phyloP scores from a whole-genome alignment of 2,329 filamentous ascomycete species.

The Alternaria postmessia region DNA sequence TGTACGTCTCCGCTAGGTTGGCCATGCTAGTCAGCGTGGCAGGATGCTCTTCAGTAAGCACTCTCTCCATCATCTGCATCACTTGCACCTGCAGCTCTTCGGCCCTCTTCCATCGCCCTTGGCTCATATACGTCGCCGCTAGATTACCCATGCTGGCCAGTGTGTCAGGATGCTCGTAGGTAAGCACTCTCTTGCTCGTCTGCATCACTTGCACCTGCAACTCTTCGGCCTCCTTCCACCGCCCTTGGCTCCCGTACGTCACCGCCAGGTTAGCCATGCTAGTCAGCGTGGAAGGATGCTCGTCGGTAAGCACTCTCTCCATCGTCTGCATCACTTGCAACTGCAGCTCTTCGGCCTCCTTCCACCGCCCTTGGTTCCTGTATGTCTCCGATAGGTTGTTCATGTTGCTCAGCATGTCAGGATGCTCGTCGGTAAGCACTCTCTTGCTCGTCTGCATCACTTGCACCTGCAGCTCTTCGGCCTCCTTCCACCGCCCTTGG shows the following conservation, averaged over 20 bases:
- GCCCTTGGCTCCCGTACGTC: background rate
- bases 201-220: constrained; percentile 23
- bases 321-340: too few relatives aligned
- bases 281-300: too few relatives aligned
- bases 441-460: too few relatives aligned
- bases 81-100: constrained; percentile 26
- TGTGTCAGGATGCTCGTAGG: constrained; percentile 14
- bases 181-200: constrained; percentile 18
- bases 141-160: constrained; percentile 5
- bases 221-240: constrained; percentile 21
- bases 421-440: too few relatives aligned
- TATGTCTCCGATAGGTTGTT: too few relatives aligned
- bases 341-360: too few relatives aligned
- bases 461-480: too few relatives aligned
- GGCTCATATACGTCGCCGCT: background rate
- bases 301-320: too few relatives aligned
- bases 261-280: too few relatives aligned
- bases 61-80: constrained; percentile 20
- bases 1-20: background rate
- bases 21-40: constrained; percentile 14
- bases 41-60: constrained; percentile 12
- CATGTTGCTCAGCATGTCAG: too few relatives aligned
- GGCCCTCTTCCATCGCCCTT: constrained; percentile 10
- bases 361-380: too few relatives aligned
- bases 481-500: too few relatives aligned